Conservation (phyloP, 306 rosid species). For the Rosa persica region DNA sequence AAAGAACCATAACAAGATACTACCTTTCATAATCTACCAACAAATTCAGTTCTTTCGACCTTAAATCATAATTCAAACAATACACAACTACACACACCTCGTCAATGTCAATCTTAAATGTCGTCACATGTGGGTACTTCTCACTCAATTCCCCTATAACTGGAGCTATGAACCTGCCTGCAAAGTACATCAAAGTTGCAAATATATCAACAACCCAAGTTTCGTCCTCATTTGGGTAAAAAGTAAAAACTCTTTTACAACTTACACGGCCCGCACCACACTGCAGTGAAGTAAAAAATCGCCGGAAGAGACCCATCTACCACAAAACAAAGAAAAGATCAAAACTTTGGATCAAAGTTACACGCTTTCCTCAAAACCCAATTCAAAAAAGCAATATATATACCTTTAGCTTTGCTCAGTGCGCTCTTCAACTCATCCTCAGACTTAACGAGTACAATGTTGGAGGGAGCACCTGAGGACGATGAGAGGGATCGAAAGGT, state of each 20-base stretch:
- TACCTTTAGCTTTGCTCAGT: slow-evolving; percentile 50
- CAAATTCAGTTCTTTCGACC: not conserved
- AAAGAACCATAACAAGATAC: not conserved
- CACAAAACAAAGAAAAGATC: slow-evolving; percentile 16
- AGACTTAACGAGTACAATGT: slow-evolving; percentile 46
- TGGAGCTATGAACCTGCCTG: slow-evolving; percentile 78
- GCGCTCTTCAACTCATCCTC: slow-evolving; percentile 53
- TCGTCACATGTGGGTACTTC: slow-evolving; percentile 68
- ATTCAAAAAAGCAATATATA: not conserved
- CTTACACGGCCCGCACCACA: slow-evolving; percentile 96
- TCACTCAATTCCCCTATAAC: slow-evolving; percentile 56
- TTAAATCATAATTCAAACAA: not conserved
- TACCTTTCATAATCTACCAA: not conserved
- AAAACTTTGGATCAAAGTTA: slow-evolving; percentile 2
- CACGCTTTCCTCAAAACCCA: not conserved
- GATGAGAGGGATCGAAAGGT: slow-evolving; percentile 15
- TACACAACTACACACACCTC: slow-evolving; percentile 40
- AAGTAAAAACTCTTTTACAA: slow-evolving; percentile 13
- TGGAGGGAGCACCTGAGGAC: slow-evolving; percentile 38
- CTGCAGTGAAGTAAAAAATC: slow-evolving; percentile 83
- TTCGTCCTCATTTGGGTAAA: not conserved
- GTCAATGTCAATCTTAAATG: slow-evolving; percentile 81
- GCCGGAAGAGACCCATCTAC: slow-evolving; percentile 65
- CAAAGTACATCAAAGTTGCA: not conserved
- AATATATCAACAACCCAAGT: not conserved